Evolutionary conservation across 352 stramenopile genomes (phyloP).

Genomic region (Salisapilia sapeloensis): DNA sequence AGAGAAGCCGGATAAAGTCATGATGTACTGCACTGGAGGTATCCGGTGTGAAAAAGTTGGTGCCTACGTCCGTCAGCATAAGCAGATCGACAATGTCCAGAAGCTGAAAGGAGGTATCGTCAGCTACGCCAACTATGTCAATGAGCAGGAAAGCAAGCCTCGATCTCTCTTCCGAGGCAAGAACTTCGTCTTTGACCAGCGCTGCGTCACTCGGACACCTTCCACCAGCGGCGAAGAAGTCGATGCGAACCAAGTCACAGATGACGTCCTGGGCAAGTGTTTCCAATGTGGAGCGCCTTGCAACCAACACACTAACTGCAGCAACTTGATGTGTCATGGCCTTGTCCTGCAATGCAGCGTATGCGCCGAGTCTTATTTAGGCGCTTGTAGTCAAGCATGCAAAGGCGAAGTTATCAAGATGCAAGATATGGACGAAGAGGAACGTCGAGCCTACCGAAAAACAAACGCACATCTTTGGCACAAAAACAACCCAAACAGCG

Average conservation of each 20-base stretch:
- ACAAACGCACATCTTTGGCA: constrained; percentile 29
- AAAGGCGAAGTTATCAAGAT: constrained; percentile 36
- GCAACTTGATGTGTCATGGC: constrained; percentile 36
- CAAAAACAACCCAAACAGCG: constrained; percentile 35
- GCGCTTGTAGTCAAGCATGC: constrained; percentile 19
- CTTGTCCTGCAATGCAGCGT: constrained; percentile 31
- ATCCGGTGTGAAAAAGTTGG: constrained; percentile 65
- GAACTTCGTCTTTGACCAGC: constrained; percentile 73
- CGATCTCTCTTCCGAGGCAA: constrained; percentile 43
- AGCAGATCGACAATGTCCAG: constrained; percentile 21
- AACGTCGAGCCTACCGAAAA: constrained; percentile 42
- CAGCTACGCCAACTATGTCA: constrained; percentile 49
- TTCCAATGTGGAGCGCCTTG: constrained; percentile 40
- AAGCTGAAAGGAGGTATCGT: constrained; percentile 60
- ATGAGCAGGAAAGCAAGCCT: constrained; percentile 12
- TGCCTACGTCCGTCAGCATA: constrained; percentile 43
- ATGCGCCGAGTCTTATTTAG: constrained; percentile 13
- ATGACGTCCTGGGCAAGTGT: constrained; percentile 38
- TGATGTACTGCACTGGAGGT: constrained; percentile 68
- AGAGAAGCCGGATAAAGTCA: constrained; percentile 43
- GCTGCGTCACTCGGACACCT: too few species aligned
- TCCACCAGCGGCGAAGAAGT: constrained; percentile 10
- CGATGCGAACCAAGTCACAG: constrained; percentile 26
- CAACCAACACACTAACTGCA: constrained; percentile 32
- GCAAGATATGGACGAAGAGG: constrained; percentile 19